Percentiles rank a stretch among this genome's conserved stretches.
These are phyloP conservation scores for Cryomyces minteri DNA, from an alignment of 495 filamentous ascomycete species.

Conservation along the genomic window DNA sequence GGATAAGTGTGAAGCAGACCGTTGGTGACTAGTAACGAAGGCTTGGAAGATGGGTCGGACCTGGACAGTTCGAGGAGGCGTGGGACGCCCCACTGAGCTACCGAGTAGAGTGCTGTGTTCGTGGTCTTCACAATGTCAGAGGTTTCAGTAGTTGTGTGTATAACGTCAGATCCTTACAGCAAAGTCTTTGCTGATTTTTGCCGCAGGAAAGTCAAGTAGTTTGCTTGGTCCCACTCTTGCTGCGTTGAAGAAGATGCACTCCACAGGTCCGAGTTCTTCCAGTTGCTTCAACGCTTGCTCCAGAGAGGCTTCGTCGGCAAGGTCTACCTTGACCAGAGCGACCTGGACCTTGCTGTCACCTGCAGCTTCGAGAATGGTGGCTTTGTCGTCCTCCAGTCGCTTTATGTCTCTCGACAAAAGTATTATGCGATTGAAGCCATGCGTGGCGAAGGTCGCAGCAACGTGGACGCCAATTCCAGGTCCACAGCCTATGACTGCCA, in stretches of 20 bases:
- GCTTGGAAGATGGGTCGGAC: neutral
- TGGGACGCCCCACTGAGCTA: neutral
- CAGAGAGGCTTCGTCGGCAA: slow-evolving; percentile 13
- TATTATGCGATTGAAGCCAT: slow-evolving; percentile 21
- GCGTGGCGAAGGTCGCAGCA: slow-evolving; percentile 18
- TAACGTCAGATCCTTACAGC: too few relatives aligned
- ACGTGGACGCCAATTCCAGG: slow-evolving; percentile 23
- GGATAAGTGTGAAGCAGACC: slow-evolving; percentile 17
- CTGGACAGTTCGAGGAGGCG: neutral
- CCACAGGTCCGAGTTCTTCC: slow-evolving; percentile 15
- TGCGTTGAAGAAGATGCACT: slow-evolving; percentile 24
- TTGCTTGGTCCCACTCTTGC: slow-evolving; percentile 17
- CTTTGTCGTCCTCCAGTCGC: slow-evolving; percentile 17
- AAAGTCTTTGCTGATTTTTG: neutral
- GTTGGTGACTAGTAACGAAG: slow-evolving; percentile 15
- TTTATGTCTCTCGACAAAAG: slow-evolving; percentile 20
- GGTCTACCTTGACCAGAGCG: slow-evolving; percentile 14
- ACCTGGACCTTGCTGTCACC: slow-evolving; percentile 2
- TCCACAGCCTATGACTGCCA: slow-evolving; percentile 21
- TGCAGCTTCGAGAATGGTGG: slow-evolving; percentile 8
- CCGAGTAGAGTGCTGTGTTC: neutral
- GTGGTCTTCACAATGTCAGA: neutral
- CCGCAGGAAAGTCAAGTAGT: slow-evolving; percentile 6
- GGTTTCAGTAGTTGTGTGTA: too few relatives aligned
- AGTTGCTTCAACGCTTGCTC: slow-evolving; percentile 14